A percentile compares a stretch with the other conserved stretches of the same genome.
Conservation (phyloP, 345 rosid species). For the Laguncularia racemosa region DNA sequence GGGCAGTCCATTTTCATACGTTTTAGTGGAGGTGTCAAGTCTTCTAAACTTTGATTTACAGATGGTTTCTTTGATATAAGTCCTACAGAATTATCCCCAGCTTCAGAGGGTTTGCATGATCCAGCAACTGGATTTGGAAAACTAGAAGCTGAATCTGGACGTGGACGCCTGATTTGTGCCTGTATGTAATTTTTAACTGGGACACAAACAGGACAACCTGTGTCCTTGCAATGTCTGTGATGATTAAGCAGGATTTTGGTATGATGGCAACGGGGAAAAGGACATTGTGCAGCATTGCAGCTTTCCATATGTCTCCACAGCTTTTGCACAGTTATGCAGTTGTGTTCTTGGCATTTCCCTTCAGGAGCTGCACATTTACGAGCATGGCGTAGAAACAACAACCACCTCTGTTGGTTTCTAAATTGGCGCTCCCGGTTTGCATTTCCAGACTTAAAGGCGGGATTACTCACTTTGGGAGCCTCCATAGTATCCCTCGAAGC, state of each 20-base stretch:
- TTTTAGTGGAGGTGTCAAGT: constrained; percentile 60
- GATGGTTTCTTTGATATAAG: constrained; percentile 30
- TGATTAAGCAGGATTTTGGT: constrained; percentile 63
- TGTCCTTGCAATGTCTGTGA: constrained; percentile 53
- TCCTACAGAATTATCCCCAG: constrained; percentile 33
- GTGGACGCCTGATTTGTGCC: constrained; percentile 43
- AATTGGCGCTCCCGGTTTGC: constrained; percentile 51
- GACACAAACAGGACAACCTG: constrained; percentile 81
- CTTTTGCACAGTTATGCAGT: constrained; percentile 53
- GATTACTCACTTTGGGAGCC: constrained; percentile 32
- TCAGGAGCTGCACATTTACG: constrained; percentile 68
- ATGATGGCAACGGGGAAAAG: constrained; percentile 69
- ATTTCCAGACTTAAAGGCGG: constrained; percentile 40
- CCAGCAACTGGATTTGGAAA: constrained; percentile 27
- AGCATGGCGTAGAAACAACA: constrained; percentile 83
- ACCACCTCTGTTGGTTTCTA: constrained; percentile 77
- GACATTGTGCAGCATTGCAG: constrained; percentile 51
- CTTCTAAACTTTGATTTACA: constrained; percentile 42
- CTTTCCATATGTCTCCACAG: constrained; percentile 73
- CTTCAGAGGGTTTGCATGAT: constrained; percentile 37
- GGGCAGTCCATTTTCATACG: constrained; percentile 78
- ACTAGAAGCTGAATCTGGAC: constrained; percentile 27
- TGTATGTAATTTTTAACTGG: constrained; percentile 59
- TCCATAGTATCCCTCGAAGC: constrained; percentile 39
- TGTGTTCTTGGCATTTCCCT: constrained; percentile 66